Conservation (phyloP, 306 rosid species). For the Quercus berberidifolia region DNA sequence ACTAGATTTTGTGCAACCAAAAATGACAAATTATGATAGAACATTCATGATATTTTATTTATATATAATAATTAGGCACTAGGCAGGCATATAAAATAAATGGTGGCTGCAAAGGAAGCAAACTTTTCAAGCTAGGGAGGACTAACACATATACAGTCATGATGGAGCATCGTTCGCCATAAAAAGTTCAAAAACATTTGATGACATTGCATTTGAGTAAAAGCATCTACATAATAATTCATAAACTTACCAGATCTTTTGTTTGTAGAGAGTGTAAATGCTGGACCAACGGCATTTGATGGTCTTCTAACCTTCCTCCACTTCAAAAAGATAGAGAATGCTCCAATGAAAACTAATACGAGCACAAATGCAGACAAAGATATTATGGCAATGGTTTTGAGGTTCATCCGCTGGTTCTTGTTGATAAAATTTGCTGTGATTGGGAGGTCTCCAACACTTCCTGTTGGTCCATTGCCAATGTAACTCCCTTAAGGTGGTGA, state of each 20-base stretch:
- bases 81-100: background rate
- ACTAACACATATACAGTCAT: background rate
- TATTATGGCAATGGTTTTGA: constrained; percentile 55
- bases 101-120: background rate
- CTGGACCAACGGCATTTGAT: constrained; percentile 60
- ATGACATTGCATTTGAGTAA: constrained; percentile 3
- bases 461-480: constrained; percentile 47
- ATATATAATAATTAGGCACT: background rate
- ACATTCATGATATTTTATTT: background rate
- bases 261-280: constrained; percentile 49
- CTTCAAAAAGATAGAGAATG: constrained; percentile 47
- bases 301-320: constrained; percentile 71
- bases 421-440: constrained; percentile 42
- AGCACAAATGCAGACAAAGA: constrained; percentile 70
- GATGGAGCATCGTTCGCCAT: constrained; percentile 16
- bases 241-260: constrained; percentile 67
- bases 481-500: constrained; percentile 43
- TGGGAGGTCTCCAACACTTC: constrained; percentile 50
- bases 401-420: constrained; percentile 57
- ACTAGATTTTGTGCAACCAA: background rate
- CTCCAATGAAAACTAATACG: constrained; percentile 61
- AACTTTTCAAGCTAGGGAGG: background rate
- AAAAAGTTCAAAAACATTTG: background rate
- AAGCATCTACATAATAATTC: constrained; percentile 11
- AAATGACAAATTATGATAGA: background rate